A percentile compares a stretch with the other conserved stretches of the same genome.
These are phyloP conservation scores for Penicillium sp. DNA, from an alignment of 2,329 filamentous ascomycete species.

Conservation along the genomic window DNA sequence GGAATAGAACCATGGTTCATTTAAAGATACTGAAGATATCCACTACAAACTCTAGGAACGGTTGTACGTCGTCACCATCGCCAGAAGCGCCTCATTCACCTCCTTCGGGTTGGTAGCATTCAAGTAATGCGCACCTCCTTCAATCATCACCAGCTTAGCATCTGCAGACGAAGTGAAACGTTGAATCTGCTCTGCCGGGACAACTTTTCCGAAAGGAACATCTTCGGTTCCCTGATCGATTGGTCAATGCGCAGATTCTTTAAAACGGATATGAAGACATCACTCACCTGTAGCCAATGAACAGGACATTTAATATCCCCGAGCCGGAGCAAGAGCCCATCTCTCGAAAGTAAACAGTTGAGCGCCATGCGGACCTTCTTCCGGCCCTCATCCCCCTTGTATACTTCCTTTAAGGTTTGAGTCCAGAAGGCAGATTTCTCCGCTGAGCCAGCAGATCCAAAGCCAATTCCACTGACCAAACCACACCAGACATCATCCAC, in stretches of 20 bases:
- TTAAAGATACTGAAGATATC: too few relatives aligned
- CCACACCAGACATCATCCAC: constrained; percentile 41
- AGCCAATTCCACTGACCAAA: constrained; percentile 45
- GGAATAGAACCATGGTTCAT: constrained; percentile 1
- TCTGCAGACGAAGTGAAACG: constrained; percentile 44
- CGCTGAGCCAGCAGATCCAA: constrained; percentile 38
- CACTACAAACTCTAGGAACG: neutral
- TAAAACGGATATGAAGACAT: neutral
- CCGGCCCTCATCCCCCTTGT: constrained; percentile 48
- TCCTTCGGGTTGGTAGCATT: constrained; percentile 47
- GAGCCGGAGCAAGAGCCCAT: constrained; percentile 41
- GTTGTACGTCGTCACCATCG: neutral
- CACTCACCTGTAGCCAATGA: neutral
- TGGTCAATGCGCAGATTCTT: neutral
- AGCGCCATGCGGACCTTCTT: constrained; percentile 46
- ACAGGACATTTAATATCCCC: neutral
- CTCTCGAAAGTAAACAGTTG: constrained; percentile 46
- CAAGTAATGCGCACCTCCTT: constrained; percentile 49
- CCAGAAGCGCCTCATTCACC: constrained; percentile 29
- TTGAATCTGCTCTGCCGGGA: constrained; percentile 42
- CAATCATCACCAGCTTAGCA: constrained; percentile 40
- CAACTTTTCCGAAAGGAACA: constrained; percentile 19
- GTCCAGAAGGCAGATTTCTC: constrained; percentile 43
- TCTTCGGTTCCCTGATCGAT: neutral
- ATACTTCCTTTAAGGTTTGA: constrained; percentile 42